Conservation (phyloP, 148 eudicot genomes). For the Polygonum aviculare region DNA sequence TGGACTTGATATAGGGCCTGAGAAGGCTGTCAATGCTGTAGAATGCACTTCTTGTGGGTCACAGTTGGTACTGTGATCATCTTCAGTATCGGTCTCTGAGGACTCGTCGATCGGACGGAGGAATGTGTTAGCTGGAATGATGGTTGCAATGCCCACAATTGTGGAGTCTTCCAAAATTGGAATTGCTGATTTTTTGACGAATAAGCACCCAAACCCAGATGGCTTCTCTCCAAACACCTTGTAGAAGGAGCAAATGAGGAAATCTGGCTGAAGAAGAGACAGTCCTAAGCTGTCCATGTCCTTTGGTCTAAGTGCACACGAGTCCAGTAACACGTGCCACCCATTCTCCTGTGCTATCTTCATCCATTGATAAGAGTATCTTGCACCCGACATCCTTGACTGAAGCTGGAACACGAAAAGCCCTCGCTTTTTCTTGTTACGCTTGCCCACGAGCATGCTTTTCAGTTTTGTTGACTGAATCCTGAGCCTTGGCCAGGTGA, state of each 20-base stretch:
- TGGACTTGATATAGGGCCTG: conserved; percentile 15
- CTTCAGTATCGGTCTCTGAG: conserved; percentile 37
- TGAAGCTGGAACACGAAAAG: conserved; percentile 79
- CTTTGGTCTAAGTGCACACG: conserved; percentile 87
- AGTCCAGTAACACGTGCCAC: conserved; percentile 92
- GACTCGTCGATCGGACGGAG: conserved; percentile 32
- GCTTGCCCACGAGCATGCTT: conserved; percentile 51
- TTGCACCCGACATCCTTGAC: conserved; percentile 69
- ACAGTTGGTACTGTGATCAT: conserved; percentile 14
- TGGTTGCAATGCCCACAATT: conserved; percentile 52
- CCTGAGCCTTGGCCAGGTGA: conserved; percentile 78
- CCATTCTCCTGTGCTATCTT: conserved; percentile 78
- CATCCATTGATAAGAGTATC: conserved; percentile 97
- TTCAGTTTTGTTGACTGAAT: conserved; percentile 50
- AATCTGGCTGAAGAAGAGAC: conserved; percentile 74
- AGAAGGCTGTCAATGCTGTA: conserved; percentile 15
- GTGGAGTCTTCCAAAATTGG: conserved; percentile 43
- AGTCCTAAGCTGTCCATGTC: conserved; percentile 90
- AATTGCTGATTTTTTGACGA: conserved; percentile 65
- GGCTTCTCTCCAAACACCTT: conserved; percentile 93
- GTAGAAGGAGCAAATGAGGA: conserved; percentile 78
- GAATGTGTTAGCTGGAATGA: conserved; percentile 37
- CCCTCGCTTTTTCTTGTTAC: conserved; percentile 48
- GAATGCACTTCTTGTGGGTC: conserved; percentile 12
- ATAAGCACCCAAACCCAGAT: conserved; percentile 82